phyloP scores from a whole-genome alignment of 202 grass and related monocot species.

The Digitaria exilis region DNA sequence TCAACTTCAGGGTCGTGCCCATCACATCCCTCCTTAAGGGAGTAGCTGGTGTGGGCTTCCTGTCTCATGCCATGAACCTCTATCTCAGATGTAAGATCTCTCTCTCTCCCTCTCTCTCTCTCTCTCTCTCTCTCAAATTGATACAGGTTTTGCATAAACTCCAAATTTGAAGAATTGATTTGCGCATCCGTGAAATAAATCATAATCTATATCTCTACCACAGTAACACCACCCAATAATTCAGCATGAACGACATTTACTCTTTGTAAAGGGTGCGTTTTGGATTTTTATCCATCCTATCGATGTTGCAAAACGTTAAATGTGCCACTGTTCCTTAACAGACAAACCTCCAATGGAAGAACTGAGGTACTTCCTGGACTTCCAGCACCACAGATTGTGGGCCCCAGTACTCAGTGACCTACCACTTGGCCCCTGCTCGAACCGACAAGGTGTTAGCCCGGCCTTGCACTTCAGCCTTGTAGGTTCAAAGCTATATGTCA shows the following conservation, averaged over 20 bases:
- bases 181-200: not conserved
- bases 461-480: conserved; percentile 60
- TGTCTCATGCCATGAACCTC: conserved; percentile 93
- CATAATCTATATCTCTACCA: not conserved
- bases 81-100: conserved; percentile 87
- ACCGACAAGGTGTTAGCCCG: conserved; percentile 43
- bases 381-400: conserved; percentile 78
- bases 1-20: conserved; percentile 81
- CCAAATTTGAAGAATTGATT: not conserved
- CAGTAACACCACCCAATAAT: not conserved
- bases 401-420: conserved; percentile 74
- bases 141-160: no score
- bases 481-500: conserved; percentile 66
- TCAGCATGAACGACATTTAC: not conserved
- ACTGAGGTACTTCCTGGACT: conserved; percentile 89
- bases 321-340: conserved; percentile 23
- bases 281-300: not conserved
- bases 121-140: no score
- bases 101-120: no score
- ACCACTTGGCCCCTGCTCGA: conserved; percentile 68
- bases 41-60: conserved; percentile 63
- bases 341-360: conserved; percentile 79
- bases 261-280: not conserved
- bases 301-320: not conserved
- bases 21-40: conserved; percentile 83